Evolutionary conservation across 2,329 filamentous ascomycete species (phyloP).

Genomic region (Diatrype stigma): DNA sequence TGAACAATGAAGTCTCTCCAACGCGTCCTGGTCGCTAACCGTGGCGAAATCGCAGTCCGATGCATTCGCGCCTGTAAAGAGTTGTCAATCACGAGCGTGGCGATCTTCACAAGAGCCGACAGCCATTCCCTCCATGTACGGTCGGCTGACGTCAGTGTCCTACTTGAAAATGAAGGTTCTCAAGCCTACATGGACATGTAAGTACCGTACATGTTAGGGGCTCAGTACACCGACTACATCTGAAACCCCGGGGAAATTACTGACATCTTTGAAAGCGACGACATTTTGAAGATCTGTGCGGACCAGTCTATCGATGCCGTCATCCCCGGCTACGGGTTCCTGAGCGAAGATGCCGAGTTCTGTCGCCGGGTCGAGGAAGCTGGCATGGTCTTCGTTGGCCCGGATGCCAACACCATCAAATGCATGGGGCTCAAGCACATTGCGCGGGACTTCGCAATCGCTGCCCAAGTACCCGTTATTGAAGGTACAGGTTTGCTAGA

Average conservation of each 20-base stretch:
- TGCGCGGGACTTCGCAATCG: slow-evolving; percentile 34
- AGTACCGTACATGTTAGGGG: no score
- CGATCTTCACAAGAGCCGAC: slow-evolving; percentile 15
- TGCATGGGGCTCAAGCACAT: slow-evolving; percentile 24
- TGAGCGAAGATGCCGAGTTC: slow-evolving; percentile 60
- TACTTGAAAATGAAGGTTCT: slow-evolving; percentile 12
- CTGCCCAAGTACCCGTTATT: slow-evolving; percentile 23
- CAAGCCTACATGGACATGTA: slow-evolving; percentile 15
- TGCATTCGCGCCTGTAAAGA: slow-evolving; percentile 14
- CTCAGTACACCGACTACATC: no score
- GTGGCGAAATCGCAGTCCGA: slow-evolving; percentile 23
- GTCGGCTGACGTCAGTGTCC: slow-evolving; percentile 13
- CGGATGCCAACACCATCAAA: slow-evolving; percentile 47
- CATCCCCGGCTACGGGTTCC: slow-evolving; percentile 62
- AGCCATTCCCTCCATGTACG: slow-evolving; percentile 15
- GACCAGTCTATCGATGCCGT: slow-evolving; percentile 47
- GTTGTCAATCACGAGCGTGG: slow-evolving; percentile 9
- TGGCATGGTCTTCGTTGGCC: slow-evolving; percentile 56
- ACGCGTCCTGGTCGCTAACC: slow-evolving; percentile 17
- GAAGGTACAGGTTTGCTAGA: slow-evolving; percentile 18
- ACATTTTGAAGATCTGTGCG: slow-evolving; percentile 18
- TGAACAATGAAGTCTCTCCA: no score
- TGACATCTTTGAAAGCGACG: slow-evolving; percentile 2
- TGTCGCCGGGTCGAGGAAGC: slow-evolving; percentile 43
- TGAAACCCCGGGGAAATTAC: background rate